Evolutionary conservation across 2,329 filamentous ascomycete species (phyloP).

Genomic region (Fusarium piperis): DNA sequence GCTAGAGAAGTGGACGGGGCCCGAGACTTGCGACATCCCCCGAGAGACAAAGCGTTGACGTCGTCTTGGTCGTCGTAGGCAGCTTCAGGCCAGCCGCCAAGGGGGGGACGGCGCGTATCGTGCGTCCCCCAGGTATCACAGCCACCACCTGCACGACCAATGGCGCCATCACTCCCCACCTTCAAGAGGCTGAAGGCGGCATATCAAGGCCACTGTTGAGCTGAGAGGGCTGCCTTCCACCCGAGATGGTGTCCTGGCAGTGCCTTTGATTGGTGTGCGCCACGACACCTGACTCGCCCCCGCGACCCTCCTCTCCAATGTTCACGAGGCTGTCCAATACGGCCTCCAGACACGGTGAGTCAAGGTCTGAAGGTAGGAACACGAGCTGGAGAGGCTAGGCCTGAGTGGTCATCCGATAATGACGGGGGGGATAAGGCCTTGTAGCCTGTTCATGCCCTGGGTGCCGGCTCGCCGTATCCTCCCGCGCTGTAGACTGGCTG

Average conservation of each 20-base stretch:
- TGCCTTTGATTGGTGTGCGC: conserved; percentile 49
- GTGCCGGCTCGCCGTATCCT: conserved; percentile 54
- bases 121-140: conserved; percentile 17
- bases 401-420: conserved; percentile 36
- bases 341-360: conserved; percentile 28
- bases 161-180: conserved; percentile 34
- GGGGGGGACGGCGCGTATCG: conserved; percentile 16
- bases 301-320: conserved; percentile 40
- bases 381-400: conserved; percentile 29
- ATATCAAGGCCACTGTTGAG: conserved; percentile 17
- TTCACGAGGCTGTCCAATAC: conserved; percentile 48
- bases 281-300: conserved; percentile 51
- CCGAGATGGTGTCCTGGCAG: conserved; percentile 34
- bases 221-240: conserved; percentile 19
- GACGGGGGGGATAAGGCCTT: conserved; percentile 24
- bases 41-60: conserved; percentile 12
- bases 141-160: conserved; percentile 34
- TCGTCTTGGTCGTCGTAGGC: background rate
- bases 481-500: conserved; percentile 54
- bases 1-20: conserved; percentile 21
- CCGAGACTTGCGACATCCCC: conserved; percentile 22
- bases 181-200: conserved; percentile 17
- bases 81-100: background rate
- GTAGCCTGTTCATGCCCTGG: conserved; percentile 50
- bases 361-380: conserved; percentile 26